Evolutionary conservation across 202 grass and related monocot species (phyloP), one percentile per base, ranked within the genome.

Genomic region (Elaeis oleifera): DNA sequence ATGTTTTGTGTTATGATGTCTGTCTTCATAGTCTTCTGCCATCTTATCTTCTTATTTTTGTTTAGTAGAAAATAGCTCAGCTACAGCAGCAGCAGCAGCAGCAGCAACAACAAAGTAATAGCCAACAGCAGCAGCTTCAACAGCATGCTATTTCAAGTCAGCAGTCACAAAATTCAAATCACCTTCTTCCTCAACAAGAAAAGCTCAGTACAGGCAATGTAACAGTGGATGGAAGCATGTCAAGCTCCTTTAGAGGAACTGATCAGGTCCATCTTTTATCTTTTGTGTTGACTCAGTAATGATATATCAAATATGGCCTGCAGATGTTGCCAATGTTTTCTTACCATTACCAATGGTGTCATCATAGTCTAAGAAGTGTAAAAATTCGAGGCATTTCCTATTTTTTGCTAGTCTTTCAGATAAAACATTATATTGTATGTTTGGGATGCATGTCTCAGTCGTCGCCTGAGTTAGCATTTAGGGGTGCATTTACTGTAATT

Each of bases 61-160:
- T 87, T 66, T 84, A 89, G 89, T 90, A 99, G 95, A 99, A 94
- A 86, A 74, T 99, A 94, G 88, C 88, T 87, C 89, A 76, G 59
- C 68, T 62, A 69, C 89, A 94, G 18, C 83, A 84, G 4, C 89
- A 90, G 49, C 89, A 94, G 36, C 69, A 85, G 29, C 67, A 79
- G 57, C 79, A 84, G 61, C 66, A 67, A 24, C 49, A 53, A 66
- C 74, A 77, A n/a, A 61, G 18, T 20, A 73, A 49, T 23, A 60
- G 44, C 50, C 60, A 61, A 25, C 68, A 78, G 23, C 84, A 80
- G 59, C 92, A 89, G 64, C 88, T 89, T 74, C 88, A 86, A 64
- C 90, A 89, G 63, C 79, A 79, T 76, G 80, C 80, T 78, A 74
- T 99, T 50, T 94, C 95, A 17, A 94, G 95, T 63, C 95, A 94